A percentile compares a stretch with the other conserved stretches of the same genome.
Conservation (phyloP, 148 eudicot species). For the Pharnaceum exiguum region DNA sequence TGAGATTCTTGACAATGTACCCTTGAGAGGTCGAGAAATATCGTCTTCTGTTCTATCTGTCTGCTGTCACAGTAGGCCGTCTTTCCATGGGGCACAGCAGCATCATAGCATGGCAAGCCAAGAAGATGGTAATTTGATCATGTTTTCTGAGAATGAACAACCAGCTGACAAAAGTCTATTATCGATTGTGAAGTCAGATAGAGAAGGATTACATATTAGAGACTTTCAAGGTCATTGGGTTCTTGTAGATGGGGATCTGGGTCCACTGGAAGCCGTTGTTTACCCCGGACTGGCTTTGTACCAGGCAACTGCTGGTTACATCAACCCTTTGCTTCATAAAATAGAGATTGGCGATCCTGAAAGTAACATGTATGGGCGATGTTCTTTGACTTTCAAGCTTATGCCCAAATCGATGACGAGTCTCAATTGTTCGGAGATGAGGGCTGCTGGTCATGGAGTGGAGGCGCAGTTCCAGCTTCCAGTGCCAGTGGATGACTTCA, state of each 20-base stretch:
- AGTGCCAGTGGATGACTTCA: conserved; percentile 91
- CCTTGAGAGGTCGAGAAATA: conserved; percentile 75
- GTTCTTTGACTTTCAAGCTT: conserved; percentile 82
- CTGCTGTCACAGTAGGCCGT: conserved; percentile 79
- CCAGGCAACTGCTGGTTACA: conserved; percentile 90
- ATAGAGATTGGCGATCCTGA: conserved; percentile 59
- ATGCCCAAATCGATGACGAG: conserved; percentile 94
- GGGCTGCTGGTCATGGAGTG: conserved; percentile 97
- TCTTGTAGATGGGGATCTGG: conserved; percentile 86
- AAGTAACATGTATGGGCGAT: conserved; percentile 64
- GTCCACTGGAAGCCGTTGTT: conserved; percentile 81
- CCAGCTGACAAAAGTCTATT: conserved; percentile 75
- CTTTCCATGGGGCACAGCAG: conserved; percentile 91
- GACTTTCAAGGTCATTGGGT: conserved; percentile 87
- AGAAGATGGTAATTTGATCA: conserved; percentile 70
- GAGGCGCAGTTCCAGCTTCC: conserved; percentile 98
- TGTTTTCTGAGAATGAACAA: conserved; percentile 76
- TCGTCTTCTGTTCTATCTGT: conserved; percentile 89
- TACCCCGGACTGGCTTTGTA: conserved; percentile 92
- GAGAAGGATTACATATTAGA: conserved; percentile 70
- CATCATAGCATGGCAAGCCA: conserved; percentile 68
- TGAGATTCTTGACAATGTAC: conserved; percentile 92
- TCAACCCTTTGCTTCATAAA: conserved; percentile 70
- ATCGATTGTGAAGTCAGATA: conserved; percentile 84
- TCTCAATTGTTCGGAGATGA: conserved; percentile 90